Evolutionary conservation across 2,329 filamentous ascomycete genomes (phyloP).

Genomic region (Aspergillus sp.): DNA sequence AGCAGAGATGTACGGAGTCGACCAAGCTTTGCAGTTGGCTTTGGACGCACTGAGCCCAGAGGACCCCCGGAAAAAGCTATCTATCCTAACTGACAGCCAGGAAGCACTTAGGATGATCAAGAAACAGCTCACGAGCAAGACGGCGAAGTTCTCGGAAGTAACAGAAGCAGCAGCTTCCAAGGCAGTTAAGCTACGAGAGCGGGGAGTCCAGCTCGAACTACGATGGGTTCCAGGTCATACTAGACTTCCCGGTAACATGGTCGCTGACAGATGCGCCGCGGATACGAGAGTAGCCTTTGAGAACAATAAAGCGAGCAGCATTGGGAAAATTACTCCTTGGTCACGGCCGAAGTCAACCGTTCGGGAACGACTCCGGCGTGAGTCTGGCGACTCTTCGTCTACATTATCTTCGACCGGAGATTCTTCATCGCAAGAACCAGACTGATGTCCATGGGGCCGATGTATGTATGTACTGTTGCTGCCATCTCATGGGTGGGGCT

Average conservation of each 20-base stretch:
- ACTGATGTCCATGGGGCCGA: background rate
- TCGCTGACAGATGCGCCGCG: background rate
- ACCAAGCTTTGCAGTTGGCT: background rate
- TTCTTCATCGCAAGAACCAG: background rate
- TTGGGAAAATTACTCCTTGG: background rate
- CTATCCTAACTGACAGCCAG: slow-evolving; percentile 1
- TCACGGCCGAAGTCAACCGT: too few relatives aligned
- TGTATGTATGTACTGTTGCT: too few relatives aligned
- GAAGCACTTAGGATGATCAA: background rate
- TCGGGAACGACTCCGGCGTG: background rate
- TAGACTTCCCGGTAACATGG: background rate
- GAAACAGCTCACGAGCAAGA: background rate
- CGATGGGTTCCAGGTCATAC: background rate
- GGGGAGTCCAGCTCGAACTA: background rate
- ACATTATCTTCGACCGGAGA: background rate
- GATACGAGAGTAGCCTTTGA: background rate
- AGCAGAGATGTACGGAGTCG: background rate
- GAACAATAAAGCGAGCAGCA: background rate
- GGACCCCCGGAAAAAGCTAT: background rate
- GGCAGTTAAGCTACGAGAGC: background rate
- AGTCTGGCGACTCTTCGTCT: background rate
- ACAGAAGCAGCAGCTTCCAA: background rate
- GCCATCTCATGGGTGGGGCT: background rate
- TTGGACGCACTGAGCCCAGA: background rate
- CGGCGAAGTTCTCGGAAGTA: background rate